Percentiles rank a stretch among this genome's conserved stretches.
These are phyloP conservation scores for Aspergillus brasiliensis DNA, from an alignment of 2,329 filamentous ascomycete species.

Conservation along the genomic window DNA sequence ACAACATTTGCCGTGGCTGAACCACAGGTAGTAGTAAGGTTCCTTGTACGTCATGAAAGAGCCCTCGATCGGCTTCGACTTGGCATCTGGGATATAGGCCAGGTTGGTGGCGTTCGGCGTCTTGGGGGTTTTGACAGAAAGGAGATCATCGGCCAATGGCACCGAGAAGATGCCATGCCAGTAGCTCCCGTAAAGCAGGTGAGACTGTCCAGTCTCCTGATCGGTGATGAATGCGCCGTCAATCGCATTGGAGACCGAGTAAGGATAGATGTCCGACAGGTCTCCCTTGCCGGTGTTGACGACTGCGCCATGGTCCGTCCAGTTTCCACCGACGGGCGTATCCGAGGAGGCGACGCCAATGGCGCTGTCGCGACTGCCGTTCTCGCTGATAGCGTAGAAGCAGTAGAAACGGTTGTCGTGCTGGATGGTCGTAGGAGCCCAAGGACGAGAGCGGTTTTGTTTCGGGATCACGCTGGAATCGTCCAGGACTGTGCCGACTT, in stretches of 20 bases:
- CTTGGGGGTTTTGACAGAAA: conserved; percentile 28
- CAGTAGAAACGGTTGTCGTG: conserved; percentile 38
- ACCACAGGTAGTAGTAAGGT: conserved; percentile 44
- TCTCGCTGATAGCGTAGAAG: conserved; percentile 37
- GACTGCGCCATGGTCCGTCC: conserved; percentile 40
- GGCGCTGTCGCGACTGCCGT: conserved; percentile 35
- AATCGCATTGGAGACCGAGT: conserved; percentile 41
- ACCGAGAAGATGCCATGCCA: conserved; percentile 42
- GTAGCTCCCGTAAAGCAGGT: conserved; percentile 40
- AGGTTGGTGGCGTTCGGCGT: conserved; percentile 32
- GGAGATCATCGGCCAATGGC: conserved; percentile 32
- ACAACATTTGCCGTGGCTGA: conserved; percentile 44
- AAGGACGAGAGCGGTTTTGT: conserved; percentile 33
- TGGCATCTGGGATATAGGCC: conserved; percentile 22
- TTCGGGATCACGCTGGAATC: conserved; percentile 34
- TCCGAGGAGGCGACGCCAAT: conserved; percentile 39
- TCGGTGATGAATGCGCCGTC: conserved; percentile 37
- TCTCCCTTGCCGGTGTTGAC: conserved; percentile 34
- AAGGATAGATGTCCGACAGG: conserved; percentile 31
- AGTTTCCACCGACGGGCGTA: conserved; percentile 24
- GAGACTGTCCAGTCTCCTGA: conserved; percentile 26
- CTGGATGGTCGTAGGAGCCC: conserved; percentile 39
- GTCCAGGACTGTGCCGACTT: conserved; percentile 35
- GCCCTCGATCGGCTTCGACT: conserved; percentile 35
- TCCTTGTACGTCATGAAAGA: conserved; percentile 38